These are phyloP conservation scores for Onygenales sp. DNA, from an alignment of 2,329 filamentous ascomycete genomes.

Conservation along the genomic window DNA sequence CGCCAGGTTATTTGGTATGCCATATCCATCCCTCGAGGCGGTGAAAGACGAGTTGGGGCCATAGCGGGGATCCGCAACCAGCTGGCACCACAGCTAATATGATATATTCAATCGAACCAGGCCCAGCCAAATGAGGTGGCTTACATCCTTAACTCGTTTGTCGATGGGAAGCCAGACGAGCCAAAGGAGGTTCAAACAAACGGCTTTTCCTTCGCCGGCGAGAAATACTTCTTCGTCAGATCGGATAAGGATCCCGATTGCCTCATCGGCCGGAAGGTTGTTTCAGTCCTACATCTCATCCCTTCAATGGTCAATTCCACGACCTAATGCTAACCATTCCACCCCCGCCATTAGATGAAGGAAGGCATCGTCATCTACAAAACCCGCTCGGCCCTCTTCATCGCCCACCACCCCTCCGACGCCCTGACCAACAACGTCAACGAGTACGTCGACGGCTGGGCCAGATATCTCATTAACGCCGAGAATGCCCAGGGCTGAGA, in stretches of 20 bases:
- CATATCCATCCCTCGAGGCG: slow-evolving; percentile 3
- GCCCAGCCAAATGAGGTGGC: slow-evolving; percentile 47
- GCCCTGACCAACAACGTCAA: not conserved
- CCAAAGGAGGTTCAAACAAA: slow-evolving; percentile 59
- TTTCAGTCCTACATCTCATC: not conserved
- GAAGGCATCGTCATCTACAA: slow-evolving; percentile 75
- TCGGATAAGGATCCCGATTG: slow-evolving; percentile 63
- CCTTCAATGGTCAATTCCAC: not conserved
- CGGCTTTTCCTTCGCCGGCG: slow-evolving; percentile 66
- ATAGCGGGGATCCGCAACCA: not conserved
- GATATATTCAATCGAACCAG: slow-evolving; percentile 21
- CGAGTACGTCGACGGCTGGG: not conserved
- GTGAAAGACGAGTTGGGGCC: not conserved
- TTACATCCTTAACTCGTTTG: slow-evolving; percentile 43
- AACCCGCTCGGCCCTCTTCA: slow-evolving; percentile 77
- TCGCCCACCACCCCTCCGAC: slow-evolving; percentile 63
- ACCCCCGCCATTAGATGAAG: slow-evolving; percentile 49
- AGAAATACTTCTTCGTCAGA: slow-evolving; percentile 68
- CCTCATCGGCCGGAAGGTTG: slow-evolving; percentile 2
- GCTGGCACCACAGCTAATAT: not conserved
- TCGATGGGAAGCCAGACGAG: slow-evolving; percentile 37
- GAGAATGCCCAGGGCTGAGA: not conserved
- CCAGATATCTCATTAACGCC: not conserved
- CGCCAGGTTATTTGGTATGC: slow-evolving; percentile 62
- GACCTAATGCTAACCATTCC: not conserved